Conservation (phyloP, 2,329 filamentous ascomycete species). For the Aspergillus sp. region DNA sequence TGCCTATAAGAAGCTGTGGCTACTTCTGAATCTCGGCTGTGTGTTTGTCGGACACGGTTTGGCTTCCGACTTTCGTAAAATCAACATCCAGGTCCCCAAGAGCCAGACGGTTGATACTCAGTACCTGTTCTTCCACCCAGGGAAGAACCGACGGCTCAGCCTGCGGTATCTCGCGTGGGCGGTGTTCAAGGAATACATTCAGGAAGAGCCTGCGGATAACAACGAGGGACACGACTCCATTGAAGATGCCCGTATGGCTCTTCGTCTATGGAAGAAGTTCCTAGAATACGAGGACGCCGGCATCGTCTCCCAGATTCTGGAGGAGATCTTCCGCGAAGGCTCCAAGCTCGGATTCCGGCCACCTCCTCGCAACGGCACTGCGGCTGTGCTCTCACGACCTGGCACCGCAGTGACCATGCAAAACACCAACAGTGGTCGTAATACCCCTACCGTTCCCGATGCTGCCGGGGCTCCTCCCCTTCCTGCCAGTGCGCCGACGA, state of each 20-base stretch:
- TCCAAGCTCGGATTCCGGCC: slow-evolving; percentile 59
- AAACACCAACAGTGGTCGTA: slow-evolving; percentile 38
- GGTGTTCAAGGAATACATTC: slow-evolving; percentile 89
- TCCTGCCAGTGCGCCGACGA: slow-evolving; percentile 35
- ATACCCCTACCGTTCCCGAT: slow-evolving; percentile 42
- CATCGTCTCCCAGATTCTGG: slow-evolving; percentile 76
- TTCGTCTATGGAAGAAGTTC: slow-evolving; percentile 87
- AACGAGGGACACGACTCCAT: slow-evolving; percentile 76
- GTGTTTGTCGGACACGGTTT: slow-evolving; percentile 92
- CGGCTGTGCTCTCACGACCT: slow-evolving; percentile 35
- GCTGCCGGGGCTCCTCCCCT: slow-evolving; percentile 18
- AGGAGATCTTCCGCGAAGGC: slow-evolving; percentile 76
- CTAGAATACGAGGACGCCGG: slow-evolving; percentile 85
- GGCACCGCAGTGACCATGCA: slow-evolving; percentile 40
- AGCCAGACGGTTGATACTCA: slow-evolving; percentile 92
- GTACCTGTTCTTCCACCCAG: slow-evolving; percentile 81
- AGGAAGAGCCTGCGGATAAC: slow-evolving; percentile 65
- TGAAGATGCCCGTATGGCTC: slow-evolving; percentile 87
- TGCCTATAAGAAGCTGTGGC: slow-evolving; percentile 97
- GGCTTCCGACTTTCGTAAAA: slow-evolving; percentile 93
- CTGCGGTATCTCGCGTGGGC: slow-evolving; percentile 90
- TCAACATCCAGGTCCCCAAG: slow-evolving; percentile 94
- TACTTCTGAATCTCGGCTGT: slow-evolving; percentile 89
- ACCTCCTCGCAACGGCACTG: slow-evolving; percentile 43
- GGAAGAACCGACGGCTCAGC: slow-evolving; percentile 80